These are phyloP conservation scores for Podaxis pistillaris DNA, from an alignment of 768 basidiomycete genomes.

Conservation along the genomic window DNA sequence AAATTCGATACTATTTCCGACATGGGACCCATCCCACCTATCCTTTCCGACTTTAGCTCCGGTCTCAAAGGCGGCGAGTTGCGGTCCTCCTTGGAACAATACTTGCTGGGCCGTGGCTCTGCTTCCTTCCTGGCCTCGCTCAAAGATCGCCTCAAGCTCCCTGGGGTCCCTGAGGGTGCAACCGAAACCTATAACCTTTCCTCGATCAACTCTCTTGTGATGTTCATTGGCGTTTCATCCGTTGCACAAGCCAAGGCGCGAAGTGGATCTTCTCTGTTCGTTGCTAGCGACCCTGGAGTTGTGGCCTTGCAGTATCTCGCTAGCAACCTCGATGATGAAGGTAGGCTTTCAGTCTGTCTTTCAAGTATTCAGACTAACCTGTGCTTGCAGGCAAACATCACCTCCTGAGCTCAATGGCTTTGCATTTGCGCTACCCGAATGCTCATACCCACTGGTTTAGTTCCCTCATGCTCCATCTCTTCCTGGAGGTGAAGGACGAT, in stretches of 20 bases:
- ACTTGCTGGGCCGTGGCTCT: conserved; percentile 73
- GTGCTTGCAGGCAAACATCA: conserved; percentile 82
- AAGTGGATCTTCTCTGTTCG: conserved; percentile 80
- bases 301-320: conserved; percentile 82
- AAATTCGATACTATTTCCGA: conserved; percentile 78
- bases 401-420: conserved; percentile 86
- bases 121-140: conserved; percentile 74
- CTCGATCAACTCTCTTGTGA: conserved; percentile 89
- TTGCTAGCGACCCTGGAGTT: conserved; percentile 80
- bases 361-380: conserved; percentile 8
- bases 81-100: conserved; percentile 77
- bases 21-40: conserved; percentile 89
- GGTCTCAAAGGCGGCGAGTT: conserved; percentile 81
- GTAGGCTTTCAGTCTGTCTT: conserved; percentile 40
- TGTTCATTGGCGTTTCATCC: conserved; percentile 94
- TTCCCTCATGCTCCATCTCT: conserved; percentile 84
- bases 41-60: conserved; percentile 88
- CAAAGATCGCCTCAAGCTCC: conserved; percentile 68
- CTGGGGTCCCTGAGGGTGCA: conserved; percentile 42
- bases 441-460: conserved; percentile 99
- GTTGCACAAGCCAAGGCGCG: conserved; percentile 86
- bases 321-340: conserved; percentile 85
- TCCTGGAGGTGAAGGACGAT: conserved; percentile 75
- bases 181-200: conserved; percentile 80
- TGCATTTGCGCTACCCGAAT: conserved; percentile 96